Evolutionary conservation across 371 early-diverging fungal species (phyloP).

Genomic region (Haplosporangium sp.): DNA sequence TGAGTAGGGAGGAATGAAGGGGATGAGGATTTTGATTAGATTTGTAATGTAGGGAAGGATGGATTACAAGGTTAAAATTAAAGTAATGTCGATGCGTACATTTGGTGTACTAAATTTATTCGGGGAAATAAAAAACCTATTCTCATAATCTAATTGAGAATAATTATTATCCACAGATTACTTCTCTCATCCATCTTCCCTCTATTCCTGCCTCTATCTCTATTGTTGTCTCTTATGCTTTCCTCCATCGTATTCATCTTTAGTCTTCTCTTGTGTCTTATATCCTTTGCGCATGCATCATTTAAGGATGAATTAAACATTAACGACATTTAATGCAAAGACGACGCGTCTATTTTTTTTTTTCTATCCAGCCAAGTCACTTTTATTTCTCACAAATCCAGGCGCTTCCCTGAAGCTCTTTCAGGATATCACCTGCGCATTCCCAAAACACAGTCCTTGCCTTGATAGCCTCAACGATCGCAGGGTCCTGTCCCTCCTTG

Average conservation of each 20-base stretch:
- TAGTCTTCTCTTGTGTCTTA: too few relatives aligned
- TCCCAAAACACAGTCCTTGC: slow-evolving; percentile 38
- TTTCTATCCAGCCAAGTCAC: too few relatives aligned
- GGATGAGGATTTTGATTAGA: not conserved
- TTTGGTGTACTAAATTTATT: not conserved
- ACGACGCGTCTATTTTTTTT: too few relatives aligned
- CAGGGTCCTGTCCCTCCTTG: not conserved
- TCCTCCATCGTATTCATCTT: too few relatives aligned
- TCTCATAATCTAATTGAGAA: too few relatives aligned
- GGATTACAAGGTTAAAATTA: slow-evolving; percentile 1
- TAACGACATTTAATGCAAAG: too few relatives aligned
- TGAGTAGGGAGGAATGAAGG: not conserved
- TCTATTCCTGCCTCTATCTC: too few relatives aligned
- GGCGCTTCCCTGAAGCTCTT: slow-evolving; percentile 10
- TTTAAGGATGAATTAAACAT: too few relatives aligned
- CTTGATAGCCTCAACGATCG: slow-evolving; percentile 9
- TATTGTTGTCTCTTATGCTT: too few relatives aligned
- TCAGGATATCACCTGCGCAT: slow-evolving; percentile 22
- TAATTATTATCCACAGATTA: not conserved
- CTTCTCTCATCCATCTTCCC: too few relatives aligned
- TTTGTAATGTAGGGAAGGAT: not conserved
- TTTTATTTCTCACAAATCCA: not conserved
- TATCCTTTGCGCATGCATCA: too few relatives aligned
- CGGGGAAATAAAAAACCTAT: too few relatives aligned
- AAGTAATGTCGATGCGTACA: not conserved